Base-by-base conservation (phyloP, 495 filamentous ascomycete species). In the Staphylotrichum tortipilum region DNA sequence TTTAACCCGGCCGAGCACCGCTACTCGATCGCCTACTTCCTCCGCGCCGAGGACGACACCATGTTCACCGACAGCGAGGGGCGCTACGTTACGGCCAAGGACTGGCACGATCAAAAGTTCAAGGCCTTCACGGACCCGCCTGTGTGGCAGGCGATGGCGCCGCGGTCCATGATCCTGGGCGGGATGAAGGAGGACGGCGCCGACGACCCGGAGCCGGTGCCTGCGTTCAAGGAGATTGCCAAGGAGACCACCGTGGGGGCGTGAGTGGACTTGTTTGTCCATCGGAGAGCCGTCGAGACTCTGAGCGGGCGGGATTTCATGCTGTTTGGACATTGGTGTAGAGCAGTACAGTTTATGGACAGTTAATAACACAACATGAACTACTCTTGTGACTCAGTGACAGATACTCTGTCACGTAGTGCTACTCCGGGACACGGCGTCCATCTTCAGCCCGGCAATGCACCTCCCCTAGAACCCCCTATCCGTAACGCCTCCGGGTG, bases 51-150 rank as follows among this genome's bases (percentile, higher is more conserved):
- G 63, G 68, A 78, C 58, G 74, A 72, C 49, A 67, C 67, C 54
- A 63, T 68, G 63, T 78, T 77, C 63, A 61, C 64, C 52, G 75
- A 77, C 57, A 68, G 65, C 53, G 70, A 74, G 60, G 74, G 75
- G 24, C 62, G 70, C 23, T 59, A 62, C 47, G 61, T 74, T 24
- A 72, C 72, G 15, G 73, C 77, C 42, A 63, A 66, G 53, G 63
- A 76, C 52, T 79, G 77, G 77, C 75, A 79, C 53, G 72, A 77
- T 61, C 64, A 75, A 64, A 79, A 78, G 68, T 79, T 76, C 68
- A 73, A 73, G 61, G 65, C 71, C 35, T 75, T 70, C 50, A 72
- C 66, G n/a, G 67, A 63, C 76, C 50, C 80, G 62, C 49, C 59
- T 48, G 39, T 69, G 63, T 43, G 65, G 49, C 67, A 69, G 67